Evolutionary conservation across 768 basidiomycete genomes (phyloP).

Genomic region (Phanerodontia chrysosporium): DNA sequence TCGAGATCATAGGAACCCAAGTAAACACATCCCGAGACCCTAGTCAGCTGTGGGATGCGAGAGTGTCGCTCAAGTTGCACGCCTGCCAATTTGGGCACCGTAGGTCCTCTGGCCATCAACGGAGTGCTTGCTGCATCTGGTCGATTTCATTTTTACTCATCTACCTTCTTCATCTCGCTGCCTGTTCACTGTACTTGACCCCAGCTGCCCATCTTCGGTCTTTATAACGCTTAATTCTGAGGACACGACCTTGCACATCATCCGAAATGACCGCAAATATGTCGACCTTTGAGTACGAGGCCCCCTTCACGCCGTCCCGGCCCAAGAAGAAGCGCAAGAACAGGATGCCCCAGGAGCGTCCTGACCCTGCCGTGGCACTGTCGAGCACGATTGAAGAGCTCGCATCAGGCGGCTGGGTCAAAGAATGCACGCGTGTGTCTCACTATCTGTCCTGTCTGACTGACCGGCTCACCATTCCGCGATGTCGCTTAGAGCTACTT

Average conservation of each 20-base stretch:
- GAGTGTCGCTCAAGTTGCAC: not conserved
- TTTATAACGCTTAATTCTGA: not conserved
- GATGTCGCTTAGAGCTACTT: conserved; percentile 17
- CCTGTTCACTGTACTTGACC: not conserved
- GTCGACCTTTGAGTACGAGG: conserved; percentile 8
- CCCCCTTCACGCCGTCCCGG: conserved; percentile 43
- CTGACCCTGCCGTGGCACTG: conserved; percentile 36
- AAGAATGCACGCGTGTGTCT: conserved; percentile 57
- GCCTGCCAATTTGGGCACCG: not conserved
- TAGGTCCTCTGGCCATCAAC: not conserved
- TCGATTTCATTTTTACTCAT: not conserved
- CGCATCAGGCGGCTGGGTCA: conserved; percentile 46
- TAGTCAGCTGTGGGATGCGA: not conserved
- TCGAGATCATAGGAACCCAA: not conserved
- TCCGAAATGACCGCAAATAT: not conserved
- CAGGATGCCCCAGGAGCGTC: conserved; percentile 27
- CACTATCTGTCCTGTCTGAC: conserved; percentile 23
- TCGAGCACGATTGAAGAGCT: conserved; percentile 44
- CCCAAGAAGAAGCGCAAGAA: conserved; percentile 51
- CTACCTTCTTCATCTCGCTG: not conserved
- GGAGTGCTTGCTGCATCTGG: not conserved
- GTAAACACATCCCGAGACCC: not conserved
- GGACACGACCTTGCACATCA: not conserved
- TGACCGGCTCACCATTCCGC: conserved; percentile 11
- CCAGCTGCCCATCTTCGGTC: not conserved